Evolutionary conservation across 73 alveolate genomes (phyloP).

Genomic region (Breviolum minutum): DNA sequence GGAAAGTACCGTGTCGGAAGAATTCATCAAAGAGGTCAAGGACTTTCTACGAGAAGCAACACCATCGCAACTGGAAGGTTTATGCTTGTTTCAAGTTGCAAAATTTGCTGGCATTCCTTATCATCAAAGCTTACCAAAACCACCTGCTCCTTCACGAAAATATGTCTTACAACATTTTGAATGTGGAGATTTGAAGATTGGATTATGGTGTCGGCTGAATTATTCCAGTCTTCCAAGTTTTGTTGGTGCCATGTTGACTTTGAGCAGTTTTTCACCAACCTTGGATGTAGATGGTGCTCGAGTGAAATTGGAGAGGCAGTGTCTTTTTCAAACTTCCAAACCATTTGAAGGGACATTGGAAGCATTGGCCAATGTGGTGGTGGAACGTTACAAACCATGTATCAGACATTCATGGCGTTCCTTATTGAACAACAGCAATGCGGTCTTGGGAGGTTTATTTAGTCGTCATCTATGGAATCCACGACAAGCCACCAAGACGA

Average conservation of each 20-base stretch:
- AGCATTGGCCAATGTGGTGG: conserved; percentile 46
- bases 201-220: conserved; percentile 52
- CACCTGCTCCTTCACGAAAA: conserved; percentile 46
- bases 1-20: conserved; percentile 69
- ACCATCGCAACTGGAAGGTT: conserved; percentile 69
- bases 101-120: conserved; percentile 24
- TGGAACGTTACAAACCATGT: conserved; percentile 80
- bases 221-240: conserved; percentile 32
- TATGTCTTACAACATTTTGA: conserved; percentile 16
- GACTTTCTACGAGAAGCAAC: conserved; percentile 54
- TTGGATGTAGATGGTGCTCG: conserved; percentile 71
- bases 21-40: conserved; percentile 20
- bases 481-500: neutral
- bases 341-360: conserved; percentile 77
- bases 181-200: conserved; percentile 66
- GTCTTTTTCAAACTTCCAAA: neutral
- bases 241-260: conserved; percentile 27
- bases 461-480: conserved; percentile 70
- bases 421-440: conserved; percentile 50
- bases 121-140: neutral
- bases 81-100: conserved; percentile 23
- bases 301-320: conserved; percentile 41
- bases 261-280: conserved; percentile 64
- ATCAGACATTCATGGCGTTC: conserved; percentile 60
- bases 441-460: conserved; percentile 49